Evolutionary conservation across 345 rosid species (phyloP).

Genomic region (Raphanus raphanistrum): DNA sequence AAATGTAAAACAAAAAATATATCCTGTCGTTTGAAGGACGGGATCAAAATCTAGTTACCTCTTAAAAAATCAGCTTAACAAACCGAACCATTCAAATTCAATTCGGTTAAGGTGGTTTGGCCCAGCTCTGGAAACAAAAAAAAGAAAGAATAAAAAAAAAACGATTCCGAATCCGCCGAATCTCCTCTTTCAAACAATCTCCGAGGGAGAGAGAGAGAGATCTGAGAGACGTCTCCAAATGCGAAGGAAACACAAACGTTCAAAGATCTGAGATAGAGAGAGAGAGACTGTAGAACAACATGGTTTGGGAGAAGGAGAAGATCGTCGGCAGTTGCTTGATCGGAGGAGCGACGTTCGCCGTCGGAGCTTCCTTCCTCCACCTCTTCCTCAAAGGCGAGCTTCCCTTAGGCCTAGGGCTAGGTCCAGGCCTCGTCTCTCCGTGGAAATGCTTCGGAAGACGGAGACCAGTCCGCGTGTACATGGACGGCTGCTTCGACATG

Average conservation of each 20-base stretch:
- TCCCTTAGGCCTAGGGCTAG: conserved; percentile 37
- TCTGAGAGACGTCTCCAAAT: conserved; percentile 26
- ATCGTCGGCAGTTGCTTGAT: conserved; percentile 46
- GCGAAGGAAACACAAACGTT: conserved; percentile 18
- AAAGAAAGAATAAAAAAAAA: background rate
- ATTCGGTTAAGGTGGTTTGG: conserved; percentile 18
- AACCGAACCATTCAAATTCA: background rate
- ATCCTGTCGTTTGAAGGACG: too few species aligned
- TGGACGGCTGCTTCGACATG: conserved; percentile 98
- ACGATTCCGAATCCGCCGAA: conserved; percentile 41
- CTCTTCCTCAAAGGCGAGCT: conserved; percentile 42
- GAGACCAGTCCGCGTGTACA: conserved; percentile 78
- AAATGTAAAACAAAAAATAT: too few species aligned
- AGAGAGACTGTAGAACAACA: background rate
- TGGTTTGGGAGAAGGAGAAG: conserved; percentile 46
- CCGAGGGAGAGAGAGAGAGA: conserved; percentile 20
- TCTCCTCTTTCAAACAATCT: conserved; percentile 28
- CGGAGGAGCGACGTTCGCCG: conserved; percentile 57
- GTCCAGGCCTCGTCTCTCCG: conserved; percentile 27
- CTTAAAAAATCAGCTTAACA: background rate
- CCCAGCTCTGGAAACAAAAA: background rate
- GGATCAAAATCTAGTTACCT: background rate
- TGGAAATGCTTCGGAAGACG: conserved; percentile 38
- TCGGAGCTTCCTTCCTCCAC: conserved; percentile 44
- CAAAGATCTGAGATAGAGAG: conserved; percentile 14